A percentile compares a stretch with the other conserved stretches of the same genome.
These are phyloP conservation scores for Alternaria sp. DNA, from an alignment of 2,329 filamentous ascomycete genomes.

Conservation along the genomic window DNA sequence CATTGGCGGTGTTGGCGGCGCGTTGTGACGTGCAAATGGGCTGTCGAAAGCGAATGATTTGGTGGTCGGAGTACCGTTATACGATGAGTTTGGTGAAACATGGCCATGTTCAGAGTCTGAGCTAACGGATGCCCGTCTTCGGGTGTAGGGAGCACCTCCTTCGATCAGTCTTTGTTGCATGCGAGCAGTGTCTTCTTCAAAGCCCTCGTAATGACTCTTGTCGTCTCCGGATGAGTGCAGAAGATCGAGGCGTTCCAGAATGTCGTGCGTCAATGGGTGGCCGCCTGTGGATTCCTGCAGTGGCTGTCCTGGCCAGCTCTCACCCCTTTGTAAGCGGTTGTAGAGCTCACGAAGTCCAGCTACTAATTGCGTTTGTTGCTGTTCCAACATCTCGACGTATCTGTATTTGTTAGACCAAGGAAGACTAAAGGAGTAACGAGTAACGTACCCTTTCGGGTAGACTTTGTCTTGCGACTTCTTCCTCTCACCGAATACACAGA, in stretches of 20 bases:
- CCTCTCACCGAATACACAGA: constrained; percentile 71
- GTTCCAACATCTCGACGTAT: constrained; percentile 73
- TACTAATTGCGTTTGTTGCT: constrained; percentile 70
- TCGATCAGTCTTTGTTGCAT: constrained; percentile 66
- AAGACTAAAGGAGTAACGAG: not conserved
- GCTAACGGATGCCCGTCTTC: constrained; percentile 64
- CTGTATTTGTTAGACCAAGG: constrained; percentile 46
- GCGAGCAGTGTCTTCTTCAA: constrained; percentile 66
- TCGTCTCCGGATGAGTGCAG: constrained; percentile 63
- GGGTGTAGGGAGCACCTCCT: constrained; percentile 61
- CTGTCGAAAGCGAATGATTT: constrained; percentile 43
- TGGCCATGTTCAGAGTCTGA: constrained; percentile 66
- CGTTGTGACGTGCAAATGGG: constrained; percentile 44
- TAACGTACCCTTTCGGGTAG: constrained; percentile 70
- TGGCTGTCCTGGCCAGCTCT: constrained; percentile 65
- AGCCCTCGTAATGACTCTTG: constrained; percentile 56
- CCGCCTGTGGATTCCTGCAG: constrained; percentile 62
- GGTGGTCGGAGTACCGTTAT: constrained; percentile 50
- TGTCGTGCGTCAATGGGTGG: constrained; percentile 70
- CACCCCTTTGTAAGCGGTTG: constrained; percentile 60
- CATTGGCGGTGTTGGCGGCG: constrained; percentile 51
- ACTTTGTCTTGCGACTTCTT: constrained; percentile 74
- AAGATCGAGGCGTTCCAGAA: constrained; percentile 67
- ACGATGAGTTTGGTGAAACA: constrained; percentile 47
- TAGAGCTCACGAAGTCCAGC: constrained; percentile 69